phyloP scores from a whole-genome alignment of 2,329 filamentous ascomycete genomes.

The Cadophora malorum region DNA sequence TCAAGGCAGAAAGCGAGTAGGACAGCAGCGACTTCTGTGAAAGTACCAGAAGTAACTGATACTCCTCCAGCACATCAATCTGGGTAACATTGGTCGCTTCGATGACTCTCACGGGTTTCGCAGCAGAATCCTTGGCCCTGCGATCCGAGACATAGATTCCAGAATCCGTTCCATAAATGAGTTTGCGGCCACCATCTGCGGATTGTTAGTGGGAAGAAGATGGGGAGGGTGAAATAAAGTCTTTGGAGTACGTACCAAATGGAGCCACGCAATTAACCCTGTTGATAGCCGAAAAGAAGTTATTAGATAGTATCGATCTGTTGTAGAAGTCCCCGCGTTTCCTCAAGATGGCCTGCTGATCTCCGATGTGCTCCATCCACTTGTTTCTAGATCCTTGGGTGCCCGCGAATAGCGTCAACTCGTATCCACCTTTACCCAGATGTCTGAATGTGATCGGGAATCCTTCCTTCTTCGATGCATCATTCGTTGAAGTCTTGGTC shows the following conservation, averaged over 20 bases:
- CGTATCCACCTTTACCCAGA: constrained; percentile 94
- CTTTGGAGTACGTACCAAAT: constrained; percentile 66
- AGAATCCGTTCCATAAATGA: constrained; percentile 92
- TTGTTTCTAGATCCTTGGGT: constrained; percentile 89
- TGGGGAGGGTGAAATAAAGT: constrained; percentile 17
- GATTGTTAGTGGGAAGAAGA: constrained; percentile 30
- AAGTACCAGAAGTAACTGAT: constrained; percentile 87
- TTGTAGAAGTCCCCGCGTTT: constrained; percentile 93
- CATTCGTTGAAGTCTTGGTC: constrained; percentile 57
- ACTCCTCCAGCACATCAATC: constrained; percentile 95
- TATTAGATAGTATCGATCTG: constrained; percentile 64
- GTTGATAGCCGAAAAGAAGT: constrained; percentile 70
- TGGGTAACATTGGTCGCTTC: constrained; percentile 90
- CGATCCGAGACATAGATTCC: constrained; percentile 93
- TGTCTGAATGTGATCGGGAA: constrained; percentile 97
- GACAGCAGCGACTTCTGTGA: constrained; percentile 93
- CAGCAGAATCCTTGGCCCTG: constrained; percentile 78
- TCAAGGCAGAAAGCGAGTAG: constrained; percentile 85
- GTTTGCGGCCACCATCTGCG: constrained; percentile 88
- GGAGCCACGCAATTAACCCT: constrained; percentile 94
- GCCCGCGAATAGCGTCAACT: constrained; percentile 85
- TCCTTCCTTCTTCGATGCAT: constrained; percentile 72
- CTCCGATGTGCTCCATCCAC: constrained; percentile 95
- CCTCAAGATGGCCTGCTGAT: constrained; percentile 84
- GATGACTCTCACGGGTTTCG: constrained; percentile 80